Evolutionary conservation across 176 grass and related monocot genomes (phyloP), one percentile per base, ranked within the genome.

Genomic region (Paspalum vaginatum): DNA sequence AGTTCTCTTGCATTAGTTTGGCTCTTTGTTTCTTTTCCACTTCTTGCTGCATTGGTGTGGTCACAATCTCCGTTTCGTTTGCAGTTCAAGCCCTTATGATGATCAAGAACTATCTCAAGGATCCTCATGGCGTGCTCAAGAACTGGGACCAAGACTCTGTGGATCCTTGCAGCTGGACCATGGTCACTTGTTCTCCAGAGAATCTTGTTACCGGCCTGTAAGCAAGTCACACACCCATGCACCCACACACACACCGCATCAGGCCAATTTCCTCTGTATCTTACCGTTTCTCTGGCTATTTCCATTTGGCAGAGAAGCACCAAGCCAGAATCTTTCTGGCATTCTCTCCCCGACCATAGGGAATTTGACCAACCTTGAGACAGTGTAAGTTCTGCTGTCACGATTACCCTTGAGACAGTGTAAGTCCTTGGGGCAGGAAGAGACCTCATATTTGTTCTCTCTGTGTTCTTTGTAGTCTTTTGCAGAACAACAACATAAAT

Each of bases 81-180:
- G 49, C 80, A 97, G 94, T 97, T 72, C 91, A 89, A 93, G 94
- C 94, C 75, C 78, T 97, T 62, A 97, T 97, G 91, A 79, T 73
- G 69, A 89, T 97, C 74, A 97, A 97, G 61, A 85, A 77, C 39
- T 91, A 62, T 52, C 81, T 97, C 32, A 97, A 89, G 59, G 94
- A 97, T 48, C 94, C 94, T 18, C 91, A 93, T 63, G 89, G 91
- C 37, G 86, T 77, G 64, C 79, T 97, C 48, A 84, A 93, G 69
- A 97, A 97, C 81, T 97, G 94, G 94, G 94, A 97, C 76, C 84
- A 91, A 81, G 88, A 97, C 76, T 86, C 94, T 25, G 94, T 97
- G 5, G 94, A 97, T 93, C 94, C 94, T 84, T 97, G 94, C 79
- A 93, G 88, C 86, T 97, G 94, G 94, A 91, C 91, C 26, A 93